Conservation (phyloP, 805 yeast species). For the Saccharomyces paradoxus region DNA sequence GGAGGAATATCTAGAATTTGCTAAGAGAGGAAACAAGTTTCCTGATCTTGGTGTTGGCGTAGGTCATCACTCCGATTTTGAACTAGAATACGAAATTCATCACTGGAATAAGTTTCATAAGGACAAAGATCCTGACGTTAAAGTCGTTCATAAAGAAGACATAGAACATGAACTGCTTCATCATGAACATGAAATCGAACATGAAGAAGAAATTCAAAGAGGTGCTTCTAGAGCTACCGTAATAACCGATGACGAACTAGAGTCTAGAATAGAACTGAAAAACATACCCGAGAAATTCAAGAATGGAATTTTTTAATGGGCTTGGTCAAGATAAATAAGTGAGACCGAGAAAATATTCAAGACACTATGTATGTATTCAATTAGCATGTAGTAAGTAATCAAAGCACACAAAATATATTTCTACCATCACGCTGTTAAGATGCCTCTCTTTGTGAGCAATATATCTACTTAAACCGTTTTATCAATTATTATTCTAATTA, state of each 20-base stretch:
- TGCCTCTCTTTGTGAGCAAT: not conserved
- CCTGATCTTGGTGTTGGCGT: conserved; percentile 93
- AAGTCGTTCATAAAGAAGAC: conserved; percentile 77
- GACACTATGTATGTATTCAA: not conserved
- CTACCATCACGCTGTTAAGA: not conserved
- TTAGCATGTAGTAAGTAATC: not conserved
- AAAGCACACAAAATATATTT: not conserved
- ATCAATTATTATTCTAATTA: not conserved
- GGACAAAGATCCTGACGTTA: conserved; percentile 75
- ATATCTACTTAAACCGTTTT: not conserved
- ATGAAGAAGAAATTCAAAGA: conserved; percentile 32
- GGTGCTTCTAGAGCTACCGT: conserved; percentile 32
- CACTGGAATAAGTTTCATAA: conserved; percentile 83
- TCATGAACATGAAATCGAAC: conserved; percentile 80
- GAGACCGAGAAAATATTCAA: not conserved
- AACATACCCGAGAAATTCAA: conserved; percentile 36
- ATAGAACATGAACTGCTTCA: conserved; percentile 77
- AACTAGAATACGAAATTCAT: conserved; percentile 86
- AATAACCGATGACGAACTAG: conserved; percentile 34
- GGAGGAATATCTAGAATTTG: conserved; percentile 63
- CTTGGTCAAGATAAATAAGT: not conserved
- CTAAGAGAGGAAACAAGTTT: conserved; percentile 55
- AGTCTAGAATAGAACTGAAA: conserved; percentile 29
- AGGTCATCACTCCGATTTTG: conserved; percentile 92
- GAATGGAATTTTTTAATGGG: conserved; percentile 12